Percentiles rank a stretch among this genome's conserved stretches.
phyloP scores from a whole-genome alignment of 2,329 filamentous ascomycete genomes.

The Aspergillus novoparasiticus region DNA sequence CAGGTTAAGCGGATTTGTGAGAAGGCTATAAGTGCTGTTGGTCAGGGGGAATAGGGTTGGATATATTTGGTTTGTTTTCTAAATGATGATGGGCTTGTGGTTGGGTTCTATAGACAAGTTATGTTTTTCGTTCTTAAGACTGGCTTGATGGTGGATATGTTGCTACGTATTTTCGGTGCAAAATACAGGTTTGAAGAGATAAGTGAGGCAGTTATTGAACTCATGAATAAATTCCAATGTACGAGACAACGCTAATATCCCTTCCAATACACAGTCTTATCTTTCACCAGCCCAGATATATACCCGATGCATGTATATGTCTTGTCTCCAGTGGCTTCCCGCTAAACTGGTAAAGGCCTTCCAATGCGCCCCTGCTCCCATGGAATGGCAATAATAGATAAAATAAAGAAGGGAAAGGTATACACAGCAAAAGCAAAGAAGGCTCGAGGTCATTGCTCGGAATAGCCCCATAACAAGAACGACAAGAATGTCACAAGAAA shows the following conservation, averaged over 20 bases:
- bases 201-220: not conserved
- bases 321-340: not conserved
- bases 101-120: not conserved
- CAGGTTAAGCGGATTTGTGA: slow-evolving; percentile 35
- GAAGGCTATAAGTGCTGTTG: slow-evolving; percentile 14
- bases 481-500: not conserved
- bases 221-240: not conserved
- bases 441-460: not conserved
- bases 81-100: not conserved
- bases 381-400: not conserved
- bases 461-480: not conserved
- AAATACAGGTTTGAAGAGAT: not conserved
- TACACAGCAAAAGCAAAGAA: not conserved
- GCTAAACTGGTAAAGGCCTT: not conserved
- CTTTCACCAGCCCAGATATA: slow-evolving; percentile 6
- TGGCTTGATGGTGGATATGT: not conserved
- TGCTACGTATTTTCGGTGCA: not conserved
- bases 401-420: not conserved
- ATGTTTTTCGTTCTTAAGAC: not conserved
- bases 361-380: not conserved
- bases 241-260: not conserved
- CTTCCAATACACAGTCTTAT: slow-evolving; percentile 8
- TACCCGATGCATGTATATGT: not conserved
- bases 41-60: not conserved
- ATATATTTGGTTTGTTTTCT: not conserved